These are phyloP conservation scores for Wickerhamiella siamensis DNA, from an alignment of 805 yeast genomes.

Conservation along the genomic window DNA sequence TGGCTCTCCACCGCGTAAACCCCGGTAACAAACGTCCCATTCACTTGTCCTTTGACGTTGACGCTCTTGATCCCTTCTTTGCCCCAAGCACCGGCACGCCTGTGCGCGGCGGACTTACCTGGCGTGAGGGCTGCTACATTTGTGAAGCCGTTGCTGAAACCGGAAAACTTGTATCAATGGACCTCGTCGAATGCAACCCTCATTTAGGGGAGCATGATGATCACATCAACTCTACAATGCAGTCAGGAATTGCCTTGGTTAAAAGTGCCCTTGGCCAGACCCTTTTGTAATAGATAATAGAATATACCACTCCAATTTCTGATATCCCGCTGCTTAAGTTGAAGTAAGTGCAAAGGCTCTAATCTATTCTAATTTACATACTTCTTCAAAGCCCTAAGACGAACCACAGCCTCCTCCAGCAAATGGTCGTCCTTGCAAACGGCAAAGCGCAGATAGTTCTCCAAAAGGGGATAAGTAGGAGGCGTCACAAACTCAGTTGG, in stretches of 20 bases:
- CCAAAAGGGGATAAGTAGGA: conserved; percentile 60
- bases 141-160: conserved; percentile 87
- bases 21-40: conserved; percentile 63
- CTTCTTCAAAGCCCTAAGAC: conserved; percentile 55
- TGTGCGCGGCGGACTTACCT: conserved; percentile 87
- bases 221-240: conserved; percentile 70
- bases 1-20: conserved; percentile 70
- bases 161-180: conserved; percentile 77
- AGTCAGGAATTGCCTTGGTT: conserved; percentile 80
- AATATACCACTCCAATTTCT: background rate
- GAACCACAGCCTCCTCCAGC: conserved; percentile 65
- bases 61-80: conserved; percentile 85
- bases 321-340: too few relatives aligned
- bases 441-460: conserved; percentile 80
- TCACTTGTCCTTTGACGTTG: conserved; percentile 89
- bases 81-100: conserved; percentile 98
- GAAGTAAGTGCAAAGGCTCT: background rate
- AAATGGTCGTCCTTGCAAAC: conserved; percentile 85
- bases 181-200: conserved; percentile 90
- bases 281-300: conserved; percentile 31
- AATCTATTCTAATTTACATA: conserved; percentile 24
- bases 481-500: conserved; percentile 86
- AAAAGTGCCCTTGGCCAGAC: conserved; percentile 94
- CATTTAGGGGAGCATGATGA: conserved; percentile 61
- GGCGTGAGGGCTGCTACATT: conserved; percentile 85